Percentiles rank a stretch among this genome's conserved stretches.
phyloP scores from a whole-genome alignment of 495 filamentous ascomycete genomes.

The Saxophila tyrrhenica region DNA sequence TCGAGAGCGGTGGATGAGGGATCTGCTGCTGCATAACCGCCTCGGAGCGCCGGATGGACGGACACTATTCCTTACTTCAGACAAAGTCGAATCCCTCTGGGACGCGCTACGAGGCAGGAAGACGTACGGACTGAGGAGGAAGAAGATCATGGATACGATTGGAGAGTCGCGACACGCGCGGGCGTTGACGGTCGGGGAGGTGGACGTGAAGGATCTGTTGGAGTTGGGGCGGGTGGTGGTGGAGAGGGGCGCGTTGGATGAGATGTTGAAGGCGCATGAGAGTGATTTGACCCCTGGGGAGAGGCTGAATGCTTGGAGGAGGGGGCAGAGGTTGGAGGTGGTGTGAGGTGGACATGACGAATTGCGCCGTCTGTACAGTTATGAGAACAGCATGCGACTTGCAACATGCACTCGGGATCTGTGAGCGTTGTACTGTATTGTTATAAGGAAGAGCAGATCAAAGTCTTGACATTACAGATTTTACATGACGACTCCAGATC shows the following conservation, averaged over 20 bases:
- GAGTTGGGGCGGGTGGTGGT: constrained; percentile 76
- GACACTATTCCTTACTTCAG: constrained; percentile 65
- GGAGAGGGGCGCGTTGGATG: constrained; percentile 68
- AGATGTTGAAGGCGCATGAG: constrained; percentile 63
- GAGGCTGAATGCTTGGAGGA: constrained; percentile 6
- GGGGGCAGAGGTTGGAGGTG: too few species aligned
- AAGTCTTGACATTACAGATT: too few species aligned
- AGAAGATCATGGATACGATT: constrained; percentile 35
- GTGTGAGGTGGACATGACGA: too few species aligned
- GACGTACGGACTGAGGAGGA: constrained; percentile 40
- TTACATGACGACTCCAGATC: too few species aligned
- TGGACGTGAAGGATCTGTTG: constrained; percentile 89
- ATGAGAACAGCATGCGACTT: too few species aligned
- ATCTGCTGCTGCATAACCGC: constrained; percentile 57
- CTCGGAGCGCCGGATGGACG: constrained; percentile 61
- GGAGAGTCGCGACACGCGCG: constrained; percentile 37
- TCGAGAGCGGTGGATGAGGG: constrained; percentile 46
- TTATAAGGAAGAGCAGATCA: too few species aligned
- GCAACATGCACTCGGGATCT: too few species aligned
- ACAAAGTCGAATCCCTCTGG: not conserved
- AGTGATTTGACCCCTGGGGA: constrained; percentile 40
- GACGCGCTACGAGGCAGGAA: not conserved
- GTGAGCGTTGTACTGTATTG: too few species aligned
- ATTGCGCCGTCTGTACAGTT: too few species aligned
- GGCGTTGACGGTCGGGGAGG: constrained; percentile 55